Evolutionary conservation across 345 rosid species (phyloP), one percentile per base, ranked within the genome.

Genomic region (Cardamine chenopodiifolia): DNA sequence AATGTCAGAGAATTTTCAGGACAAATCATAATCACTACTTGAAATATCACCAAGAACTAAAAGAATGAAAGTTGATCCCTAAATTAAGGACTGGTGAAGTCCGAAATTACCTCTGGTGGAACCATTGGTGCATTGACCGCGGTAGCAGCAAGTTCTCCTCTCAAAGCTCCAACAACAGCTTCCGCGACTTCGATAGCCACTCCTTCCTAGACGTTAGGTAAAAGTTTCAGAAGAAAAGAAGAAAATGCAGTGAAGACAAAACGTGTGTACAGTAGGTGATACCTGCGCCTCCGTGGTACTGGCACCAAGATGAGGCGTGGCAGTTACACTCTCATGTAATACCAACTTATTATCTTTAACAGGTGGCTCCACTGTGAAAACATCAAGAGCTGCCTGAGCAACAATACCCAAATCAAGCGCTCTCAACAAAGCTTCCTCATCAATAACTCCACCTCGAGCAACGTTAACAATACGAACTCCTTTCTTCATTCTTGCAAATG

Each of bases 101-200:
- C 56, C 15, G 22, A 29, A 44, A 25, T 17, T 72, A 86, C 90
- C 79, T 86, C 80, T 26, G 83, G 74, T 28, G 87, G 82, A 62
- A 86, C 90, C 90, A 86, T 83, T 14, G 90, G 87, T 63, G 88
- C 84, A 79, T 83, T 85, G 44, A 86, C 85, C 4, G 83, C 84
- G 0, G 86, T 85, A 44, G 83, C 79, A 58, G 90, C 87, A 62
- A 85, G 88, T 68, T 85, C 85, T 26, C 88, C 88, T 72, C 57
- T 77, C 76, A 86, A 65, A 40, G 88, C 90, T 48, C 85, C 86
- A 69, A 76, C 75, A 61, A 87, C 87, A 58, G 83, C 90, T 77
- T 85, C 87, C 7, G 86, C 90, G 5, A 86, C 82, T 70, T 86
- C 88, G 9, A 86, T 65, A 39, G 87, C 88, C 40, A 85, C 87